Evolutionary conservation across 441 rosid genomes (phyloP), one percentile per base, ranked within the genome.

Genomic region (Manihot esculenta): DNA sequence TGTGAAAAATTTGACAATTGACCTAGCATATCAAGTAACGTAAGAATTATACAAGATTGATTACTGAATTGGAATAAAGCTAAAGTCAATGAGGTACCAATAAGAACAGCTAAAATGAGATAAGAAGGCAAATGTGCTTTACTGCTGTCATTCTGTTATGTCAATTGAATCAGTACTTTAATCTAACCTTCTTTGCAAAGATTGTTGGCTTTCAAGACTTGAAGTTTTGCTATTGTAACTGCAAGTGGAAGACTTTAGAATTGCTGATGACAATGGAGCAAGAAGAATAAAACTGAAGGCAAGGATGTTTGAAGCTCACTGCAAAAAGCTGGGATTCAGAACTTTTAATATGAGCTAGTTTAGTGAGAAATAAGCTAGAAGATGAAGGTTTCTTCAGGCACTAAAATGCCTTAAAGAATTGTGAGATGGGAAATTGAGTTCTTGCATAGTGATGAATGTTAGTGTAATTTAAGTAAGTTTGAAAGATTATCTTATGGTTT

Each of bases 281-380:
- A 41, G 41, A 42, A 54, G 17, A 64, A n/a, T 53, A 54, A 72
- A 42, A 44, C 33, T 54, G 53, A 21, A 63, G 35, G 54, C 20
- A 15, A 63, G 20, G 50, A 44, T 30, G 18, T 41, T 10, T 13
- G 18, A 35, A 38, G 41, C 53, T 50, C 33, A n/a, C 42, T 56
- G 55, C 35, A 18, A 45, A 38, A 0, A 21, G 50, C 26, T 27
- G 41, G 8, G 44, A 50, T 7, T 35, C 30, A 11, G 20, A 60
- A 30, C 21, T 48, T 45, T 48, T 38, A 61, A 20, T 33, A 50
- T 48, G 57, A 47, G 27, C 15, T 33, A n/a, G 15, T 35, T 59
- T 14, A 8, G 17, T 69, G 12, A 58, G 49, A 30, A 64, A 20
- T 18, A 64, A 70, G 61, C 35, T 41, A 14, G 62, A 50, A 47